Conservation (phyloP, 2,329 filamentous ascomycete genomes). For the Talaromyces sp. region DNA sequence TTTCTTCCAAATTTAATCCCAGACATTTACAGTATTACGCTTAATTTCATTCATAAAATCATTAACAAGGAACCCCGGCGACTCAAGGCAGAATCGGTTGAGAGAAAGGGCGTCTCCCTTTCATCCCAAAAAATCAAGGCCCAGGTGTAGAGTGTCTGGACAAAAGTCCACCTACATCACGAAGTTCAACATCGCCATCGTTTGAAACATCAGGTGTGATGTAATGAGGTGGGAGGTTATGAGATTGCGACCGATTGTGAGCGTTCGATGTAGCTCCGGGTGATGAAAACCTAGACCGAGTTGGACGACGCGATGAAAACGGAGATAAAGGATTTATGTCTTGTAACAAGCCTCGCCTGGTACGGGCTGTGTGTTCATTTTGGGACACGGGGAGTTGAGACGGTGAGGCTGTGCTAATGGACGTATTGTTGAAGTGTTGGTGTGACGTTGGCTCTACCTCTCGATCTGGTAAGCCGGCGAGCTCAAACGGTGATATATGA, state of each 20-base stretch:
- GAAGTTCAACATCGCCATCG: slow-evolving; percentile 37
- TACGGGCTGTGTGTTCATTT: slow-evolving; percentile 2
- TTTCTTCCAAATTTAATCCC: too few species aligned
- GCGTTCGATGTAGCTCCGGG: neutral
- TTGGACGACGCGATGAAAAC: neutral
- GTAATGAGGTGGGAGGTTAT: slow-evolving; percentile 23
- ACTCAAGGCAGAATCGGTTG: too few species aligned
- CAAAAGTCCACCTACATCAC: slow-evolving; percentile 49
- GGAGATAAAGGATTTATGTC: slow-evolving; percentile 34
- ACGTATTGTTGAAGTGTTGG: slow-evolving; percentile 9
- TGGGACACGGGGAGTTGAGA: neutral
- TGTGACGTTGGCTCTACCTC: neutral
- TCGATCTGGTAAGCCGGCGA: slow-evolving; percentile 71
- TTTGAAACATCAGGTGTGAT: slow-evolving; percentile 24
- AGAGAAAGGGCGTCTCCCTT: too few species aligned
- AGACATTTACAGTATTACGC: too few species aligned
- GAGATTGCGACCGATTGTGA: neutral
- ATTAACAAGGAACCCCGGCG: too few species aligned
- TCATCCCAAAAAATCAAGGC: neutral
- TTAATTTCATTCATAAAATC: too few species aligned
- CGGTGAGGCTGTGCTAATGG: slow-evolving; percentile 8
- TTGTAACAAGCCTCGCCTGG: slow-evolving; percentile 37
- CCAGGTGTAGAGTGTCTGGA: neutral
- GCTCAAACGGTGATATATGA: slow-evolving; percentile 80
- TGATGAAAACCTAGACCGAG: neutral